Evolutionary conservation across 1,139 yeast species (phyloP), one percentile per base, ranked within the genome.

Genomic region (Kodamaea arcana): DNA sequence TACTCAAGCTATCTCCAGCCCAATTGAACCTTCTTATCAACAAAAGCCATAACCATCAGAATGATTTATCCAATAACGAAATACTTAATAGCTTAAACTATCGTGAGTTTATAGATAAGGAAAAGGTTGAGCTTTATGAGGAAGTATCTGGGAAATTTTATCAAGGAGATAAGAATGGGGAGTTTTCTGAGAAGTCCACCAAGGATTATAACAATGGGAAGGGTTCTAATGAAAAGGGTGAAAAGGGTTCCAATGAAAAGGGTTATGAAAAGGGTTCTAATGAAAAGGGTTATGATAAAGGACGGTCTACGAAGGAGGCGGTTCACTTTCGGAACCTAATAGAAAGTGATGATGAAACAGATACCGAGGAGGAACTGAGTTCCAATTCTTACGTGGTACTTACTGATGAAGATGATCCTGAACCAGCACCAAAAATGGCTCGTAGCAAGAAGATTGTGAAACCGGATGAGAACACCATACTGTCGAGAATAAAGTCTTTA

Each of bases 311-410:
- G n/a, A n/a, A n/a, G n/a, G n/a, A n/a, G n/a, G n/a, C n/a, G n/a
- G 37, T 59, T 3, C 36, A 40, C 24, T 34, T 21, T 25, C 36
- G 42, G 18, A 42, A 42, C 17, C 32, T 46, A 36, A 42, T 43
- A 16, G 47, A 43, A 26, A 44, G 49, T 46, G 39, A 23, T 6
- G 40, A 33, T 16, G 13, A 24, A 14, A 27, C 16, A 25, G 31
- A 6, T 13, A 30, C 27, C 20, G 20, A 6, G 9, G 28, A 30
- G 2, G 10, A n/a, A 17, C 30, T 51, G 6, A 50, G 52, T 21
- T 46, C 61, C 6, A 54, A 55, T 33, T 63, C 70, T 7, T 67
- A 58, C 44, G 60, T 65, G 10, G 60, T 64, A 41, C 44, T 65
- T 12, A 46, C 62, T 1, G 44, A 39, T 12, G 43, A 32, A 13